These are phyloP conservation scores for Rhinocladiella mackenziei DNA, from an alignment of 2,329 filamentous ascomycete genomes.

Conservation along the genomic window DNA sequence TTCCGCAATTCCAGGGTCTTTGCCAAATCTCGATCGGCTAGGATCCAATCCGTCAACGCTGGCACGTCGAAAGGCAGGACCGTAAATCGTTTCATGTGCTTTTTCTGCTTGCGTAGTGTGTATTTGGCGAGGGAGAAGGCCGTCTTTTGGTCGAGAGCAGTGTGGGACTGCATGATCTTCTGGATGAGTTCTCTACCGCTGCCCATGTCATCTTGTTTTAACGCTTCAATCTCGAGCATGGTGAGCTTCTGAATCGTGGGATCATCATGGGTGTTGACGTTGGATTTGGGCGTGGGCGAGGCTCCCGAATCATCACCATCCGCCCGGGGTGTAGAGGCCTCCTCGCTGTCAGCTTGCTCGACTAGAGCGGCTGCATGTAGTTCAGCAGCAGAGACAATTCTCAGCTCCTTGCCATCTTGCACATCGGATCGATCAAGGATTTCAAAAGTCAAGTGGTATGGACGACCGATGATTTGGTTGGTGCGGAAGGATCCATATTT, in stretches of 20 bases:
- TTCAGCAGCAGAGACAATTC: slow-evolving; percentile 74
- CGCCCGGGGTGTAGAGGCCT: slow-evolving; percentile 31
- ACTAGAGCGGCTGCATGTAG: slow-evolving; percentile 74
- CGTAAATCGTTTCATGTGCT: slow-evolving; percentile 85
- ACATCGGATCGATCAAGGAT: slow-evolving; percentile 66
- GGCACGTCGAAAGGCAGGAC: slow-evolving; percentile 78
- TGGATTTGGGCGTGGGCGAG: slow-evolving; percentile 46
- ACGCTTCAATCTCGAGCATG: slow-evolving; percentile 65
- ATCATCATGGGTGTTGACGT: slow-evolving; percentile 61
- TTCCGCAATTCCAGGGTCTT: slow-evolving; percentile 83
- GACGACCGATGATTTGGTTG: slow-evolving; percentile 85
- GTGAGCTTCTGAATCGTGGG: slow-evolving; percentile 69
- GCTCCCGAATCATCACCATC: slow-evolving; percentile 31
- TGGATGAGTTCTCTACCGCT: slow-evolving; percentile 86
- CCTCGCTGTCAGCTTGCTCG: slow-evolving; percentile 41
- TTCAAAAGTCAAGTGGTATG: slow-evolving; percentile 88
- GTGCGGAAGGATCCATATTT: slow-evolving; percentile 90
- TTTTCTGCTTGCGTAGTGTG: slow-evolving; percentile 86
- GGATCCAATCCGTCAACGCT: slow-evolving; percentile 68
- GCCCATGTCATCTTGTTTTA: slow-evolving; percentile 68
- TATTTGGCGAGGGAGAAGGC: slow-evolving; percentile 92
- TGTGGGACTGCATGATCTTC: slow-evolving; percentile 87
- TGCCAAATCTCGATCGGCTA: slow-evolving; percentile 72
- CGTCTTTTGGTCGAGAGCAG: slow-evolving; percentile 89
- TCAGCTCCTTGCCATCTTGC: slow-evolving; percentile 62